Conservation (phyloP, 495 filamentous ascomycete genomes). For the Xylaria bambusicola region DNA sequence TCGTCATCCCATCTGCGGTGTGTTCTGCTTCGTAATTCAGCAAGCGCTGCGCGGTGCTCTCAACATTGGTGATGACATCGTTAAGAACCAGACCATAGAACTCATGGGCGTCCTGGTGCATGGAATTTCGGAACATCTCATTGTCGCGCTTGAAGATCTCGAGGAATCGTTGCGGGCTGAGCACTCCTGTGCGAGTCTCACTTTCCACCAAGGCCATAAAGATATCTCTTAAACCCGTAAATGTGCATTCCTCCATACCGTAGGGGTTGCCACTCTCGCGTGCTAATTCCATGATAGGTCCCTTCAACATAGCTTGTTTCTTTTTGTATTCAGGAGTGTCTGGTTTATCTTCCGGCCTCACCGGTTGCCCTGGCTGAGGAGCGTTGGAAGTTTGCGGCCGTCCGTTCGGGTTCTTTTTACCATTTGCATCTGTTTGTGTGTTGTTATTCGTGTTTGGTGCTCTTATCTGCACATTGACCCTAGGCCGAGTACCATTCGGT, state of each 20-base stretch:
- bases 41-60: conserved; percentile 68
- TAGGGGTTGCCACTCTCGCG: conserved; percentile 78
- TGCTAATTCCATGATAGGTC: conserved; percentile 79
- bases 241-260: conserved; percentile 92
- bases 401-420: conserved; percentile 50
- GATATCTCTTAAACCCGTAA: conserved; percentile 92
- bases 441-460: conserved; percentile 45
- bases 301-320: conserved; percentile 84
- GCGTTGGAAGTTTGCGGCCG: conserved; percentile 45
- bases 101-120: conserved; percentile 98
- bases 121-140: conserved; percentile 94
- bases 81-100: conserved; percentile 96
- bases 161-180: conserved; percentile 91
- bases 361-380: conserved; percentile 34
- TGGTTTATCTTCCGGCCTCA: conserved; percentile 66
- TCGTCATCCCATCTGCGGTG: conserved; percentile 34
- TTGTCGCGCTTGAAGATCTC: conserved; percentile 92
- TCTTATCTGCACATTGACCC: conserved; percentile 52
- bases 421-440: conserved; percentile 48
- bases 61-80: conserved; percentile 91
- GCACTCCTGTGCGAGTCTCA: conserved; percentile 78
- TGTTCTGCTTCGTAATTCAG: conserved; percentile 49
- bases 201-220: conserved; percentile 89
- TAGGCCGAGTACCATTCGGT: conserved; percentile 44
- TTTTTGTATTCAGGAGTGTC: conserved; percentile 96